Conservation (phyloP, 805 yeast species). For the Saccharomyces mikatae region DNA sequence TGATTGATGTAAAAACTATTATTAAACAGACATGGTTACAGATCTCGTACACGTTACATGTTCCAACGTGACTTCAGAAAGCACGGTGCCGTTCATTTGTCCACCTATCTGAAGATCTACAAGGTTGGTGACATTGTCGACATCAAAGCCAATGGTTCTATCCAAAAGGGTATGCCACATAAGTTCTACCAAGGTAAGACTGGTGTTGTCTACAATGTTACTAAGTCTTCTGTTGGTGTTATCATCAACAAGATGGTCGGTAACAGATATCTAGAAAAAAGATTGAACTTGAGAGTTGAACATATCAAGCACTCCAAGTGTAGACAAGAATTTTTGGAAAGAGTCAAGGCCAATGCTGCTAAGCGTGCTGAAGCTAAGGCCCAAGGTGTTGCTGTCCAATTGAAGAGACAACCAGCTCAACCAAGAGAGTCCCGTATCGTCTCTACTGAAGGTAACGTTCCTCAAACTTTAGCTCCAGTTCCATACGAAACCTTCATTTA, state of each 20-base stretch:
- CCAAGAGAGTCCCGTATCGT: conserved; percentile 92
- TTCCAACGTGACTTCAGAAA: conserved; percentile 98
- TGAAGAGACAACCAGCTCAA: conserved; percentile 97
- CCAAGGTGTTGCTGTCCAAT: conserved; percentile 79
- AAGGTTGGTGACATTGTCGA: conserved; percentile 99
- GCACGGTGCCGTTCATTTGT: conserved; percentile 89
- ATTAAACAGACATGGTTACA: conserved; percentile 81
- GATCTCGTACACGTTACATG: conserved; percentile 99
- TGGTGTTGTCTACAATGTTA: conserved; percentile 97
- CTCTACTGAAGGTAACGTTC: conserved; percentile 72
- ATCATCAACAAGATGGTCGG: conserved; percentile 98
- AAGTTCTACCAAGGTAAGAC: conserved; percentile 99
- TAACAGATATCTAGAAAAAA: conserved; percentile 97
- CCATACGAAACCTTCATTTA: conserved; percentile 99
- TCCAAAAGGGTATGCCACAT: conserved; percentile 99
- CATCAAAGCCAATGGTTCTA: conserved; percentile 97
- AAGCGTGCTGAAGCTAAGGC: conserved; percentile 91
- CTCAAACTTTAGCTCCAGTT: conserved; percentile 98
- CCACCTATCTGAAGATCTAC: conserved; percentile 96
- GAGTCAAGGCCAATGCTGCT: conserved; percentile 96
- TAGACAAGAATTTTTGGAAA: conserved; percentile 97
- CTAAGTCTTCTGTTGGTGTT: conserved; percentile 98
- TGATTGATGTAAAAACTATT: neutral
- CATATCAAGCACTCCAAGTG: conserved; percentile 99
- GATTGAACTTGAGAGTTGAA: conserved; percentile 97